phyloP scores from a whole-genome alignment of 371 early-diverging fungal species.

The Batrachochytrium dendrobatidis region DNA sequence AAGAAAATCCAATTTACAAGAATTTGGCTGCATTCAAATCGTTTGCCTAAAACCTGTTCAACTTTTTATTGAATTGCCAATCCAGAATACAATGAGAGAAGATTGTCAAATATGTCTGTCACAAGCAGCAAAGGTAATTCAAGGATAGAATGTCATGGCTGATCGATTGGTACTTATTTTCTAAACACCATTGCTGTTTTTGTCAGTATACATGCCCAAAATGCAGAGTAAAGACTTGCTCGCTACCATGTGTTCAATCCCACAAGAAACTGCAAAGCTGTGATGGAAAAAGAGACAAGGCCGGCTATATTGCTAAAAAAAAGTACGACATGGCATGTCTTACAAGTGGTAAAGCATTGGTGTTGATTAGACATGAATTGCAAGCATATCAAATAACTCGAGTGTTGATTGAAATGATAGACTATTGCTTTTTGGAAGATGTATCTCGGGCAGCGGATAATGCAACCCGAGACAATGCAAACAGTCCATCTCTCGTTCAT shows the following conservation, averaged over 20 bases:
- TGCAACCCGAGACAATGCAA: constrained; percentile 16
- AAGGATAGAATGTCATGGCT: no score
- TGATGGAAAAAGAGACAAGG: constrained; percentile 56
- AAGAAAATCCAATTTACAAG: no score
- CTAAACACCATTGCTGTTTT: no score
- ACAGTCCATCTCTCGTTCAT: neutral
- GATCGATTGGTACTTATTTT: no score
- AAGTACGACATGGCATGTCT: constrained; percentile 49
- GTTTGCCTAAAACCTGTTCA: no score
- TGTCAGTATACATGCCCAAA: constrained; percentile 61
- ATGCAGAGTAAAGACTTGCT: constrained; percentile 56
- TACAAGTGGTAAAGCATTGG: constrained; percentile 61
- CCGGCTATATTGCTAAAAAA: constrained; percentile 46
- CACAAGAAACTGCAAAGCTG: constrained; percentile 55
- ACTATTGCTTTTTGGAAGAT: constrained; percentile 24
- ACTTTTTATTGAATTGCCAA: no score
- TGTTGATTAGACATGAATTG: neutral
- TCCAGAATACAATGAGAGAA: no score
- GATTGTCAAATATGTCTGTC: no score
- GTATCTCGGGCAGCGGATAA: constrained; percentile 21
- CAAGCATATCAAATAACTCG: no score
- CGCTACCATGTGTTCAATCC: constrained; percentile 52
- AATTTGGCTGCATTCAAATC: no score
- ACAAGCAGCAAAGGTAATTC: no score
- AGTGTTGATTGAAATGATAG: no score